phyloP scores from a whole-genome alignment of 192 early-diverging fungal genomes.

The Podila clonocystis region DNA sequence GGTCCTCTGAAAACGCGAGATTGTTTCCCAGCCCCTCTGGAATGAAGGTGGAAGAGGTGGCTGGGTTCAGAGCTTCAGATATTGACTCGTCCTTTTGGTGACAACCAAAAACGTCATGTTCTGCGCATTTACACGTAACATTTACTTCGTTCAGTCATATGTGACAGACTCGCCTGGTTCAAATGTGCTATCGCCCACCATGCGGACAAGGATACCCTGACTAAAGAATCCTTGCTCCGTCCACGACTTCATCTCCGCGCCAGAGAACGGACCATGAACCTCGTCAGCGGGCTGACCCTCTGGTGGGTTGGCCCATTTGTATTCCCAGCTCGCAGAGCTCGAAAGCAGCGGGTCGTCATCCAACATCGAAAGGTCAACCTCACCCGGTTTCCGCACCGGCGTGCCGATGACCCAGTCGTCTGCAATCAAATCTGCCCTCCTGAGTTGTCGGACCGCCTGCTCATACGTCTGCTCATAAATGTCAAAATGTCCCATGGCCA shows the following conservation, averaged over 20 bases:
- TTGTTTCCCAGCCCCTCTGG: too few species aligned
- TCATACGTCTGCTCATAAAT: constrained; percentile 80
- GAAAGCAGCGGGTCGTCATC: constrained; percentile 17
- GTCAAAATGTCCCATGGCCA: constrained; percentile 72
- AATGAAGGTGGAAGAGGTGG: too few species aligned
- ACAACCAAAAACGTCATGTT: too few species aligned
- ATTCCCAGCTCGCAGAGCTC: constrained; percentile 40
- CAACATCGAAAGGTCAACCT: constrained; percentile 8
- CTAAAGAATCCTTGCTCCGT: constrained; percentile 55
- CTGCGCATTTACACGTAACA: background rate
- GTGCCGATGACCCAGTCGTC: constrained; percentile 71
- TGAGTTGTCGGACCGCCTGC: constrained; percentile 70
- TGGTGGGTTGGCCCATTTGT: constrained; percentile 48
- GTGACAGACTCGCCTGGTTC: constrained; percentile 14
- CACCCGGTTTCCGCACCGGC: constrained; percentile 16
- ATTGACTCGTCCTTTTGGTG: too few species aligned
- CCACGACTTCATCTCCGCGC: constrained; percentile 56
- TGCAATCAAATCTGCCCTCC: constrained; percentile 62
- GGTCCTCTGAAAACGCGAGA: too few species aligned
- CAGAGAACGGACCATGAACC: constrained; percentile 52
- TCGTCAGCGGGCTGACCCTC: constrained; percentile 35
- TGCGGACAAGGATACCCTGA: constrained; percentile 47
- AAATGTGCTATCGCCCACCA: constrained; percentile 45
- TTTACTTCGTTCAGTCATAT: constrained; percentile 3
- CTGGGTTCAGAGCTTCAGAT: too few species aligned